Conservation (phyloP, 2,329 filamentous ascomycete species). For the Gyromitra esculenta region DNA sequence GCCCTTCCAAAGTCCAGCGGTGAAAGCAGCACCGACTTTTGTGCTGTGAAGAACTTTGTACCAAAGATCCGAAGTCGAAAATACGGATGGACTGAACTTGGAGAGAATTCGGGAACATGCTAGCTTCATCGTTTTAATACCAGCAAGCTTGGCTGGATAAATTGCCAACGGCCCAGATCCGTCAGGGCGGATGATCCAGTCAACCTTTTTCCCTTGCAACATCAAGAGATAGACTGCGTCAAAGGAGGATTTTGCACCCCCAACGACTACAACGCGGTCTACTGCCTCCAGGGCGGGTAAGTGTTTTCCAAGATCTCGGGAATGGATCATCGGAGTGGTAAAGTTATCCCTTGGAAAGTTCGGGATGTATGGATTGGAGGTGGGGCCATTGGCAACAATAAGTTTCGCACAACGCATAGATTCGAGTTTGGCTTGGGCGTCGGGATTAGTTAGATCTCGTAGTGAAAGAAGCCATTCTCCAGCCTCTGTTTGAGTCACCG, state of each 20-base stretch:
- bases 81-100: conserved; percentile 17
- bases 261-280: conserved; percentile 66
- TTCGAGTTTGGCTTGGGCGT: not conserved
- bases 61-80: conserved; percentile 6
- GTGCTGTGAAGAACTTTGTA: conserved; percentile 29
- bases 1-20: conserved; percentile 15
- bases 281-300: conserved; percentile 62
- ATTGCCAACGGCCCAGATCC: conserved; percentile 16
- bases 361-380: conserved; percentile 65
- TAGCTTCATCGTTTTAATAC: not conserved
- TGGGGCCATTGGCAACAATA: conserved; percentile 68
- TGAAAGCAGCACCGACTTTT: conserved; percentile 21
- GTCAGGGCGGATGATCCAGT: conserved; percentile 69
- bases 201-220: conserved; percentile 66
- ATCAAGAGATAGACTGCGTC: conserved; percentile 72
- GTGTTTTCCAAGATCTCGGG: conserved; percentile 22
- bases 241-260: conserved; percentile 72
- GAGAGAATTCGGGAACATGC: conserved; percentile 9
- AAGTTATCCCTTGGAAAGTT: conserved; percentile 36
- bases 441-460: conserved; percentile 4
- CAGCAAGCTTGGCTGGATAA: conserved; percentile 4
- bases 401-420: conserved; percentile 60
- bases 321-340: conserved; percentile 8
- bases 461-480: conserved; percentile 17
- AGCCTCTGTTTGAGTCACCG: conserved; percentile 60